Conservation (phyloP, 352 stramenopile species). For the Phytophthora sansomeana region DNA sequence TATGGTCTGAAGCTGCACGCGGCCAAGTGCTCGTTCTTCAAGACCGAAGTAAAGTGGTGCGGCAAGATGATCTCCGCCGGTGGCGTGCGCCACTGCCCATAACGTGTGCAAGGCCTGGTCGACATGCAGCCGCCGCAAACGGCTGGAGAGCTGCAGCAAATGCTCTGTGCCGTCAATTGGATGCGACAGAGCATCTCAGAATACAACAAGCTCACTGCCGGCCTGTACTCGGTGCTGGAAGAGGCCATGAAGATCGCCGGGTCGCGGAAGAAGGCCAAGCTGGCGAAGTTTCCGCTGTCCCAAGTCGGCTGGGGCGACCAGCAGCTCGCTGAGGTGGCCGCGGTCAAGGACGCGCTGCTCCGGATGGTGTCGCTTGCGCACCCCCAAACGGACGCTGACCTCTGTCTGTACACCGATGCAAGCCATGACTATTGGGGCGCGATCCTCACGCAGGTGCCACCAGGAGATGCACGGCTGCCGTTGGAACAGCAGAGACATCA, state of each 20-base stretch:
- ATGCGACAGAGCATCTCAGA: constrained; percentile 43
- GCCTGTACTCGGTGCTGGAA: constrained; percentile 16
- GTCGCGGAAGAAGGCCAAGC: constrained; percentile 28
- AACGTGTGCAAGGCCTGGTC: constrained; percentile 33
- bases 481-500: constrained; percentile 28
- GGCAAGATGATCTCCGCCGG: constrained; percentile 26
- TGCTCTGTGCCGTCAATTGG: constrained; percentile 44
- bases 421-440: constrained; percentile 33
- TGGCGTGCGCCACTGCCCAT: constrained; percentile 27
- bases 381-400: constrained; percentile 5
- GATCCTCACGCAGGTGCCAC: constrained; percentile 25
- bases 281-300: constrained; percentile 11
- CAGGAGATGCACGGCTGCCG: background rate
- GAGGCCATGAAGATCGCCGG: constrained; percentile 1
- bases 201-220: constrained; percentile 16
- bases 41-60: constrained; percentile 30
- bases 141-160: constrained; percentile 40
- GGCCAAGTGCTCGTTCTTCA: constrained; percentile 44
- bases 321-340: constrained; percentile 10
- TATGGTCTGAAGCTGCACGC: constrained; percentile 48
- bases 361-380: constrained; percentile 32
- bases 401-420: constrained; percentile 38
- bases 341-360: constrained; percentile 7
- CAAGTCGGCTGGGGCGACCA: constrained; percentile 14
- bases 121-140: constrained; percentile 23